Percentiles rank a stretch among this genome's conserved stretches.
Conservation (phyloP, 1,284 basidiomycete species). For the Clitocybe nebularis region DNA sequence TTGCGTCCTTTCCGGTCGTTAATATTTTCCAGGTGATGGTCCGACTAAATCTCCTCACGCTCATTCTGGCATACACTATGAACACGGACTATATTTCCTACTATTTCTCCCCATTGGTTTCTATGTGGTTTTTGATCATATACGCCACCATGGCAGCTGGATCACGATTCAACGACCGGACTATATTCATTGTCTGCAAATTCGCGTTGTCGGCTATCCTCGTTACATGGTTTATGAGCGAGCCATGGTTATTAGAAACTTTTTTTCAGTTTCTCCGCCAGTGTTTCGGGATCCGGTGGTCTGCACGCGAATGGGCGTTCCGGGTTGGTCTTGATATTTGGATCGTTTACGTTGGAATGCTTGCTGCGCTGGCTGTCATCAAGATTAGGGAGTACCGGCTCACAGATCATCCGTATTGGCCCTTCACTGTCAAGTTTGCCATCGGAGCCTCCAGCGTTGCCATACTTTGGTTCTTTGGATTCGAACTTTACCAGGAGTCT, state of each 20-base stretch:
- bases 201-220: conserved; percentile 59
- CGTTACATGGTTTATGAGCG: conserved; percentile 65
- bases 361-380: conserved; percentile 69
- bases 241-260: conserved; percentile 57
- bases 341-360: conserved; percentile 86
- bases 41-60: conserved; percentile 79
- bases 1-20: conserved; percentile 8
- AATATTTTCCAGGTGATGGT: conserved; percentile 65
- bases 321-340: conserved; percentile 83
- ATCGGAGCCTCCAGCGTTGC: conserved; percentile 47
- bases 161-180: conserved; percentile 69
- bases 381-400: conserved; percentile 73
- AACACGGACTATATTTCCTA: conserved; percentile 88
- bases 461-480: conserved; percentile 76
- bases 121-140: conserved; percentile 82
- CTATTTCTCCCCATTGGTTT: conserved; percentile 83
- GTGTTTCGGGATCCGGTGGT: conserved; percentile 77
- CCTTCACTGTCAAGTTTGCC: conserved; percentile 43
- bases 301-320: conserved; percentile 82
- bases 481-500: conserved; percentile 70
- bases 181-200: conserved; percentile 67
- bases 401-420: conserved; percentile 70
- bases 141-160: conserved; percentile 76
- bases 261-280: conserved; percentile 63
- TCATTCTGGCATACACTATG: conserved; percentile 84